phyloP scores from a whole-genome alignment of 805 yeast species.

The Blastobotrys parvus region DNA sequence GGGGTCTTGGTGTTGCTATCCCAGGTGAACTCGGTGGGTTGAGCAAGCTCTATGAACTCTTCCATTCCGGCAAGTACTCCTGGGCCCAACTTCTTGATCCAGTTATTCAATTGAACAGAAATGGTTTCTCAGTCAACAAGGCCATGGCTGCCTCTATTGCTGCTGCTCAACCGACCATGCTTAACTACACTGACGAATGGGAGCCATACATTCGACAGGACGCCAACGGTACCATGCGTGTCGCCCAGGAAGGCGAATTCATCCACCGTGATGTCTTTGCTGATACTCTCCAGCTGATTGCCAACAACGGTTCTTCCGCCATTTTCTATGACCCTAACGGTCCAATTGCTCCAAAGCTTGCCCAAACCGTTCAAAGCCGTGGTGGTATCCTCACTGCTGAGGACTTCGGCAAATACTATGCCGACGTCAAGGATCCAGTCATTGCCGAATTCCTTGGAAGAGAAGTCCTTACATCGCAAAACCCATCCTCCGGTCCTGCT shows the following conservation, averaged over 20 bases:
- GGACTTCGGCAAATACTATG: slow-evolving; percentile 63
- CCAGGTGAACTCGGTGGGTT: slow-evolving; percentile 91
- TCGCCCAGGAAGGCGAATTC: slow-evolving; percentile 46
- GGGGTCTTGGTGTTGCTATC: slow-evolving; percentile 78
- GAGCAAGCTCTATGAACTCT: slow-evolving; percentile 47
- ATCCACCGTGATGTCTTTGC: slow-evolving; percentile 57
- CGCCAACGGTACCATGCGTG: slow-evolving; percentile 19
- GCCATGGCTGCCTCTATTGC: slow-evolving; percentile 36
- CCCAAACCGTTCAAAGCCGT: slow-evolving; percentile 36
- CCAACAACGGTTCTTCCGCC: slow-evolving; percentile 64
- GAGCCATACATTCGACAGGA: slow-evolving; percentile 22
- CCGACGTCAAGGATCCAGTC: slow-evolving; percentile 37
- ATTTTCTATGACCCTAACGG: slow-evolving; percentile 81
- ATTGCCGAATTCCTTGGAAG: slow-evolving; percentile 34
- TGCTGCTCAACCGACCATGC: slow-evolving; percentile 26
- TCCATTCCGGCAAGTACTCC: slow-evolving; percentile 58
- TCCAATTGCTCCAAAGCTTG: slow-evolving; percentile 56
- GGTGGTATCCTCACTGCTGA: slow-evolving; percentile 63
- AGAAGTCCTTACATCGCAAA: slow-evolving; percentile 52
- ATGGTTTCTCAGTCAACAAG: slow-evolving; percentile 49
- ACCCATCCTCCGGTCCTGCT: slow-evolving; percentile 80
- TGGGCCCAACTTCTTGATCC: slow-evolving; percentile 76
- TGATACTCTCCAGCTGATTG: slow-evolving; percentile 58
- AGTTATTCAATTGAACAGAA: slow-evolving; percentile 52
- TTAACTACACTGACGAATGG: slow-evolving; percentile 25